These are phyloP conservation scores for Coemansia sp. DNA, from an alignment of 192 early-diverging fungal genomes.

Conservation along the genomic window DNA sequence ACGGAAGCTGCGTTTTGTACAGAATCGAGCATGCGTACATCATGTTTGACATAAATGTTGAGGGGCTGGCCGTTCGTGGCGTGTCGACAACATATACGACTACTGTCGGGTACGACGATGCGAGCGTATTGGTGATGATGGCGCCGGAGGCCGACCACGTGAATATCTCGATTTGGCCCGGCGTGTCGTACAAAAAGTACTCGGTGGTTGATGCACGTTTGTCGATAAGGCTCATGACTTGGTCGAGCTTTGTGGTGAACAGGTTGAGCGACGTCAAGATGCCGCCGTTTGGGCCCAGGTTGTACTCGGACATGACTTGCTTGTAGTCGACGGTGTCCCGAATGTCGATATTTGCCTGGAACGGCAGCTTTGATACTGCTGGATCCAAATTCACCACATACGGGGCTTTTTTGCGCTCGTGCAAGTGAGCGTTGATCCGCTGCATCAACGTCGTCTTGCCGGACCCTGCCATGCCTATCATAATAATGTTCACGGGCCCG, in stretches of 20 bases:
- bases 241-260: slow-evolving; percentile 98
- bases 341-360: slow-evolving; percentile 96
- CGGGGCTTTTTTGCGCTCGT: slow-evolving; percentile 69
- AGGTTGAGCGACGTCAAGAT: slow-evolving; percentile 94
- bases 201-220: slow-evolving; percentile 74
- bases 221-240: slow-evolving; percentile 83
- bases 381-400: slow-evolving; percentile 97
- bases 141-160: slow-evolving; percentile 97
- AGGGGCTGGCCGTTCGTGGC: slow-evolving; percentile 84
- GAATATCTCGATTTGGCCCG: slow-evolving; percentile 99
- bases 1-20: slow-evolving; percentile 96
- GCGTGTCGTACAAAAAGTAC: slow-evolving; percentile 81
- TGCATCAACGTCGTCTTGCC: slow-evolving; percentile 98
- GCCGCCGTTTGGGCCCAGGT: slow-evolving; percentile 94
- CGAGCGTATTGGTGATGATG: slow-evolving; percentile 93
- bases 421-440: slow-evolving; percentile 86
- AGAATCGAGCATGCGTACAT: slow-evolving; percentile 95
- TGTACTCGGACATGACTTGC: slow-evolving; percentile 98
- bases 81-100: slow-evolving; percentile 95
- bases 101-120: slow-evolving; percentile 87
- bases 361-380: slow-evolving; percentile 82
- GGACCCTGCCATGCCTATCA: slow-evolving; percentile 96
- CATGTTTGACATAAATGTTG: slow-evolving; percentile 99
- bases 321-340: slow-evolving; percentile 98
- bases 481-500: slow-evolving; percentile 62